phyloP scores from a whole-genome alignment of 1,284 basidiomycete species.

The Exobasidium rhododendri region DNA sequence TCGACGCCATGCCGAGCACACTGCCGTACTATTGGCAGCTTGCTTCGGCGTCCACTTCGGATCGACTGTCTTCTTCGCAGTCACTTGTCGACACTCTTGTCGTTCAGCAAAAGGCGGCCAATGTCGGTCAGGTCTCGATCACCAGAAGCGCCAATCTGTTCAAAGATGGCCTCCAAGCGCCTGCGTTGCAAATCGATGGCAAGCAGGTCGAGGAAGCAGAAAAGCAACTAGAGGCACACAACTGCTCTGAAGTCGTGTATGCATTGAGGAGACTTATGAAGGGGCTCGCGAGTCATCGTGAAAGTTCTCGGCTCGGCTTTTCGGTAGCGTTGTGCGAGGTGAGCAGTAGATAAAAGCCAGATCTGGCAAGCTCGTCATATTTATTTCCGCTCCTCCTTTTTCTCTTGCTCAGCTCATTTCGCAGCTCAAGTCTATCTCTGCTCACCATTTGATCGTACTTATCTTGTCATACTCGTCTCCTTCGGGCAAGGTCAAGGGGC shows the following conservation, averaged over 20 bases:
- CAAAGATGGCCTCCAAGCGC: conserved; percentile 56
- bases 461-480: conserved; percentile 41
- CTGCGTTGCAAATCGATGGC: conserved; percentile 19
- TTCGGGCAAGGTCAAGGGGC: conserved; percentile 64
- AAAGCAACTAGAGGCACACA: conserved; percentile 60
- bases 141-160: conserved; percentile 55
- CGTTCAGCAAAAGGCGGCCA: conserved; percentile 26
- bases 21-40: conserved; percentile 79
- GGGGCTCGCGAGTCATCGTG: conserved; percentile 83
- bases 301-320: conserved; percentile 89
- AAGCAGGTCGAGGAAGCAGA: conserved; percentile 56
- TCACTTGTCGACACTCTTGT: conserved; percentile 72
- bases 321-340: conserved; percentile 94
- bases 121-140: conserved; percentile 21
- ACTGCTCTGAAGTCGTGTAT: conserved; percentile 61
- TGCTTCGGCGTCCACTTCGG: conserved; percentile 74
- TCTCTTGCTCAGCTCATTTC: conserved; percentile 66
- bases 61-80: conserved; percentile 78
- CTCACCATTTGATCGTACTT: conserved; percentile 52
- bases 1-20: conserved; percentile 4
- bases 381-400: conserved; percentile 13
- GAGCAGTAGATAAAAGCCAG: conserved; percentile 48
- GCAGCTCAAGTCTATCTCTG: conserved; percentile 73
- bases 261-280: conserved; percentile 53
- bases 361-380: conserved; percentile 13